Base-by-base conservation (phyloP, 2,329 filamentous ascomycete genomes). In the Arthrobotrys conoides region DNA sequence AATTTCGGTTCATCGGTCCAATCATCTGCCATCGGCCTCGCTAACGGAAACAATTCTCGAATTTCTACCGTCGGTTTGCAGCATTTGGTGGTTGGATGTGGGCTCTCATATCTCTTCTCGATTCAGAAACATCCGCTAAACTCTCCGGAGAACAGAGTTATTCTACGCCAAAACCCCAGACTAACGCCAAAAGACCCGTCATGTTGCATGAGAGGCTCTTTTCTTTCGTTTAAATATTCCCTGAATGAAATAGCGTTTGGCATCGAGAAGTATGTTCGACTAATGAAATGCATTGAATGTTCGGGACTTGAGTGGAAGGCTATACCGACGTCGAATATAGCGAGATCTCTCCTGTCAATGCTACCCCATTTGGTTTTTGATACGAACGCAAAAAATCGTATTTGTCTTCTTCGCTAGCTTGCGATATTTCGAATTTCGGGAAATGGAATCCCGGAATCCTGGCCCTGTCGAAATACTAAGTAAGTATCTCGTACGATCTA, bases 301-400 rank as follows among this genome's bases (percentile, higher is more conserved):
- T 27, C 9, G n/a, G 20, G 20, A 18, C n/a, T 53, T 63, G 57
- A 36, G 46, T 51, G 69, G 18, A 30, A 55, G n/a, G n/a, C 6
- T 44, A 61, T 51, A 67, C 36, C 70, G 46, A 38, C 22, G 38
- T 67, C 33, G 49, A 51, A 14, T 38, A 68, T 69, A 49, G 18
- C 12, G 9, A 38, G 20, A 12, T n/a, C 38, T n/a, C 9, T 41
- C 9, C 38, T 16, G 12, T 41, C 38, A 38, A 14, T n/a, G 18
- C 12, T 27, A 44, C 71, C 51, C 24, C 38, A 27, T 69, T 22
- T 3, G 64, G 14, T 44, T 51, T 41, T 30, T 20, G 55, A 53
- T 75, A 75, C 71, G 71, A 75, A 33, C 55, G 12, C 12, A 63
- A 53, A 64, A 8, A 38, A 24, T 72, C 69, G 68, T 71, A 71